Conservation (phyloP, 495 filamentous ascomycete genomes). For the Entonaema liquescens region DNA sequence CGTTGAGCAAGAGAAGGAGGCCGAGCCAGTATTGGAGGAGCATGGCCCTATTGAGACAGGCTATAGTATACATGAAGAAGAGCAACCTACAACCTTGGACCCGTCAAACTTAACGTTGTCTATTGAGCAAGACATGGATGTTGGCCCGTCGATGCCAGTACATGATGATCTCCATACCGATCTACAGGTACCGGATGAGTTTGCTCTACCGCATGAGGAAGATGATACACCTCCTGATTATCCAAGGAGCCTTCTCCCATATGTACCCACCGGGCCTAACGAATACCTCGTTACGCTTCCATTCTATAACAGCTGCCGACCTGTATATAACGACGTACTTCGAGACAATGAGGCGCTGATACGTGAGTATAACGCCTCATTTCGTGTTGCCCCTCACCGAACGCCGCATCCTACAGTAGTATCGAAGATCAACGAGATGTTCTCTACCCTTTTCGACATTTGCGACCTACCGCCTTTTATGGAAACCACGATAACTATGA, state of each 20-base stretch:
- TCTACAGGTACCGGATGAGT: slow-evolving; percentile 22
- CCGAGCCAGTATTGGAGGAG: slow-evolving; percentile 12
- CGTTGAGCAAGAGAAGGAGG: slow-evolving; percentile 12
- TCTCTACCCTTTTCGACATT: slow-evolving; percentile 49
- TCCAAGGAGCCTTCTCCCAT: slow-evolving; percentile 32
- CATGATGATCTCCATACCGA: slow-evolving; percentile 32
- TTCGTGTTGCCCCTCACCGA: slow-evolving; percentile 29
- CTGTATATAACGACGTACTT: slow-evolving; percentile 52
- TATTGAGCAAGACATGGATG: slow-evolving; percentile 42
- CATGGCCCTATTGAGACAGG: not conserved
- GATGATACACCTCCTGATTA: slow-evolving; percentile 27
- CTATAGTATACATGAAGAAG: slow-evolving; percentile 26
- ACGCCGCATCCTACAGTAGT: slow-evolving; percentile 42
- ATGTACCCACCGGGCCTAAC: slow-evolving; percentile 29
- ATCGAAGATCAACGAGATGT: slow-evolving; percentile 50
- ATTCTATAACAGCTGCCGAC: slow-evolving; percentile 48
- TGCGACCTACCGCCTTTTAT: slow-evolving; percentile 56
- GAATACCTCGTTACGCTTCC: slow-evolving; percentile 54
- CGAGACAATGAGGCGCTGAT: slow-evolving; percentile 48
- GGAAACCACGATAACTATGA: slow-evolving; percentile 44
- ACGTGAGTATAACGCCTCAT: slow-evolving; percentile 45
- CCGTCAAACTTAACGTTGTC: slow-evolving; percentile 51
- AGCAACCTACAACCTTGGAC: slow-evolving; percentile 47
- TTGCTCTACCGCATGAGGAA: slow-evolving; percentile 26
- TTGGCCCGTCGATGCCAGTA: slow-evolving; percentile 33